phyloP scores from a whole-genome alignment of 768 basidiomycete genomes.

The Stropharia rugosoannulata region DNA sequence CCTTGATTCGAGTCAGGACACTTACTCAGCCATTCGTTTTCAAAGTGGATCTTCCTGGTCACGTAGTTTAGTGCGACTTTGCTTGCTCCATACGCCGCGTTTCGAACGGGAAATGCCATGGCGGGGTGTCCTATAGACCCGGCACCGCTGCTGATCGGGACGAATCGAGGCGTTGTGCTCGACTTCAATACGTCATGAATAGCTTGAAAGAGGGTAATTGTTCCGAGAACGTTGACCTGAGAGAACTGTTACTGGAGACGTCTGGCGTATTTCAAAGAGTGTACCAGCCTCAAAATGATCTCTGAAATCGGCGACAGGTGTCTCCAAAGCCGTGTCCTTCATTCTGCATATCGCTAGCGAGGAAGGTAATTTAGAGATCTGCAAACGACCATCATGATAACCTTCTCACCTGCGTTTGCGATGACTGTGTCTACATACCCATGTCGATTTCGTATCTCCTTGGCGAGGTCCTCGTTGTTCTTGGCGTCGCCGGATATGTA shows the following conservation, averaged over 20 bases:
- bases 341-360: not conserved
- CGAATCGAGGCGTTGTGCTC: not conserved
- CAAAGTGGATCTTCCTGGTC: conserved; percentile 7
- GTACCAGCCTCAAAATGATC: not conserved
- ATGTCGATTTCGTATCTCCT: not conserved
- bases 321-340: not conserved
- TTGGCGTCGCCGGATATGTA: not conserved
- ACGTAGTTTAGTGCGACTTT: conserved; percentile 7
- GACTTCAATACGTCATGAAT: not conserved
- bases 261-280: not conserved
- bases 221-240: conserved; percentile 5
- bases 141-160: not conserved
- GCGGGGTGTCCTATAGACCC: not conserved
- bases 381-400: not conserved
- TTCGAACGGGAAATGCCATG: not conserved
- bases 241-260: not conserved
- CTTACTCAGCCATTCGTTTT: conserved; percentile 8
- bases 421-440: not conserved
- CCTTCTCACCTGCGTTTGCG: not conserved
- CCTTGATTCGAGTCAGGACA: not conserved
- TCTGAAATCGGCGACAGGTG: not conserved
- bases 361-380: not conserved
- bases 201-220: conserved; percentile 2
- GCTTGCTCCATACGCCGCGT: not conserved
- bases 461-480: not conserved